These are phyloP conservation scores for Penicillium paxilli DNA, from an alignment of 495 filamentous ascomycete species.

Conservation along the genomic window DNA sequence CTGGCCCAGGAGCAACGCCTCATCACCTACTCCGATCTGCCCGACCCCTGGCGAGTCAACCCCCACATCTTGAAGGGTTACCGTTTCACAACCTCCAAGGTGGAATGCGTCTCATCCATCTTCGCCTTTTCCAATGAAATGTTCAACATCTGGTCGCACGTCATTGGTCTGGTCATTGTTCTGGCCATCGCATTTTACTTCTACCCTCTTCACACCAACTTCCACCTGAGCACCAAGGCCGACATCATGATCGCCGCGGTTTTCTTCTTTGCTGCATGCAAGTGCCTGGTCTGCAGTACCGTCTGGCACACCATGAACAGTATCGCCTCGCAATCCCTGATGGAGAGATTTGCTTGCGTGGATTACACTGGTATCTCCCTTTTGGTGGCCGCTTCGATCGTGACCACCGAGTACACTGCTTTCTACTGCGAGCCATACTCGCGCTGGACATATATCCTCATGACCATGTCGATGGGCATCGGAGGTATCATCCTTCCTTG, in stretches of 20 bases:
- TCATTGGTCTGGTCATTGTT: conserved; percentile 82
- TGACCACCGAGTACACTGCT: conserved; percentile 97
- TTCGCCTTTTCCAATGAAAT: conserved; percentile 87
- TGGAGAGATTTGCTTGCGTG: conserved; percentile 96
- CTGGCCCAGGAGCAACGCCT: conserved; percentile 79
- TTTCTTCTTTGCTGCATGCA: conserved; percentile 96
- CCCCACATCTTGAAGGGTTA: conserved; percentile 90
- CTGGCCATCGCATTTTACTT: conserved; percentile 93
- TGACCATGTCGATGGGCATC: conserved; percentile 79
- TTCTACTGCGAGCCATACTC: conserved; percentile 95
- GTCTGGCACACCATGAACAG: conserved; percentile 99
- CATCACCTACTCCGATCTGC: conserved; percentile 86
- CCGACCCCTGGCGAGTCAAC: conserved; percentile 91
- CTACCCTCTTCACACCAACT: conserved; percentile 85
- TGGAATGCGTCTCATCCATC: conserved; percentile 80
- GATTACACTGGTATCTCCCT: conserved; percentile 98
- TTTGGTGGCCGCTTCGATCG: conserved; percentile 93
- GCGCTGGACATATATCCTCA: conserved; percentile 81
- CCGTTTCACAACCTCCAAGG: conserved; percentile 85
- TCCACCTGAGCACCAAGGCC: conserved; percentile 77
- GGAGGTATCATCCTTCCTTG: conserved; percentile 91
- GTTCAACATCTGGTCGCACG: conserved; percentile 98
- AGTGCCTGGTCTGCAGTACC: conserved; percentile 91
- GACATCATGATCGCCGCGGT: conserved; percentile 87
- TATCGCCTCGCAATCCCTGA: conserved; percentile 81